phyloP scores from a whole-genome alignment of 169 alveolate genomes.

The Miamiensis avidus region DNA sequence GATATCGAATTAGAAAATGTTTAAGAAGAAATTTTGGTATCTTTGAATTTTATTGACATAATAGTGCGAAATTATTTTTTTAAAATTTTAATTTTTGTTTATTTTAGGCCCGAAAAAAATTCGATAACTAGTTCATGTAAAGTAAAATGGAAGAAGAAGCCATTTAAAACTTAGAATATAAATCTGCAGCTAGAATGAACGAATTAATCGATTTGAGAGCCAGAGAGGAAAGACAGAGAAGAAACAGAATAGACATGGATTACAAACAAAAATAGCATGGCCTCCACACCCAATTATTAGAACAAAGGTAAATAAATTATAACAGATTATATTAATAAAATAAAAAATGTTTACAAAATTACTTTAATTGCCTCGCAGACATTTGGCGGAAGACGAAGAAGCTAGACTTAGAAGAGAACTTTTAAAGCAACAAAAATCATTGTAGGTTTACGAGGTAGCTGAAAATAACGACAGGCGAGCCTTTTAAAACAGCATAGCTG shows the following conservation, averaged over 20 bases:
- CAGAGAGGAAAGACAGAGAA: not conserved
- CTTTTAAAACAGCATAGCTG: not conserved
- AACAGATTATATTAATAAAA: too few relatives aligned
- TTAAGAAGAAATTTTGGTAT: slow-evolving; percentile 18
- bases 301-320: not conserved
- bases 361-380: too few relatives aligned
- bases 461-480: not conserved
- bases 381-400: not conserved
- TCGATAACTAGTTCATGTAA: slow-evolving; percentile 11
- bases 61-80: too few relatives aligned
- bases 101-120: slow-evolving; percentile 2
- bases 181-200: slow-evolving; percentile 22
- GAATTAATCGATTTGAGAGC: not conserved
- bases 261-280: not conserved
- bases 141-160: slow-evolving; percentile 38
- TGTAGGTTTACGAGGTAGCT: too few relatives aligned
- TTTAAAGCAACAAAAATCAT: not conserved
- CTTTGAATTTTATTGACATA: too few relatives aligned
- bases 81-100: too few relatives aligned
- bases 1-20: slow-evolving; percentile 24
- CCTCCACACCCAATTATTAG: not conserved
- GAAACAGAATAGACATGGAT: not conserved
- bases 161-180: slow-evolving; percentile 28
- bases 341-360: too few relatives aligned
- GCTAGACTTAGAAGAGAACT: not conserved